Evolutionary conservation across 352 stramenopile genomes (phyloP), one percentile per base, ranked within the genome.

Genomic region (Phytophthora rubi): DNA sequence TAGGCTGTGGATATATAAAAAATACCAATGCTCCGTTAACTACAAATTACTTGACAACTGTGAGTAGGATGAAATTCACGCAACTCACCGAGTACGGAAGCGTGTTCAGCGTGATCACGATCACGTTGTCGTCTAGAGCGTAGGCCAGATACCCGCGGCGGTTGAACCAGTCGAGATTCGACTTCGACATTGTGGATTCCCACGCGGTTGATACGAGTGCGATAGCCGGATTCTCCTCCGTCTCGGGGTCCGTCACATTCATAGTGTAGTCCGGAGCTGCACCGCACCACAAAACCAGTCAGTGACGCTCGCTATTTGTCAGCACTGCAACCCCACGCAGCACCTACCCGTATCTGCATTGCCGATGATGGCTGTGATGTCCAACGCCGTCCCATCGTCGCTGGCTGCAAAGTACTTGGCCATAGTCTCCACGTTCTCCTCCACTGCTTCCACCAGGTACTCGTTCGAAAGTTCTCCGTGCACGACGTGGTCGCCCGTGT

Each of bases 51-150:
- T 21, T 23, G 16, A 55, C 28, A 33, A 21, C 16, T 23, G n/a
- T 30, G 30, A 6, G 3, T 51, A 8, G 33, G 28, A 12, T 23
- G 53, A 47, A 21, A 37, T 13, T 16, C 13, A 6, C 13, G 6
- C 23, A 30, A 67, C 81, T 32, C 61, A 94, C 86, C 75, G 88
- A 93, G 65, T 95, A 96, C 0, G 86, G 83, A 2, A 95, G 69
- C 0, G 89, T 96, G 68, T 96, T 96, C 48, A 96, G 75, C 12
- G 87, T 91, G 53, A 95, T 75, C 42, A 96, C 71, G 3, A 73
- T 51, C 35, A 95, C 65, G 10, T 88, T 90, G 9, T 84, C 81
- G 54, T 91, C 87, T 13, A 93, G 62, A 12, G 82, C 60, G 73
- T 91, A 90, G 21, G 73, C 65, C 6, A 95, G 52, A 62, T 89